These are phyloP conservation scores for Citrus cavaleriei DNA, from an alignment of 345 rosid species.

Conservation along the genomic window DNA sequence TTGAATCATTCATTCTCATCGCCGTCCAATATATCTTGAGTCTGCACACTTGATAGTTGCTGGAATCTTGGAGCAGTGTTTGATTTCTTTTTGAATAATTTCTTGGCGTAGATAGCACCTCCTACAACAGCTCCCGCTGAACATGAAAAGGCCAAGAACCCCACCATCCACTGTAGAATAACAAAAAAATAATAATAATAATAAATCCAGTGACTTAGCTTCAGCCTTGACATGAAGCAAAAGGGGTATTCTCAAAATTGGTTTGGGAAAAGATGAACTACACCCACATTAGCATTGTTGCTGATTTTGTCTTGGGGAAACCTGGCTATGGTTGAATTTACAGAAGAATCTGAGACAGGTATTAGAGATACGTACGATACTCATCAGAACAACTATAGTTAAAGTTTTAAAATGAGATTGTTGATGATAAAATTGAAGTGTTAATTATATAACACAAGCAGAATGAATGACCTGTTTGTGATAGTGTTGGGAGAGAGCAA, in stretches of 20 bases:
- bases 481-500: slow-evolving; percentile 25
- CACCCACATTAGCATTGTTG: slow-evolving; percentile 18
- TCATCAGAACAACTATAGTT: background rate
- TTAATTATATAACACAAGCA: background rate
- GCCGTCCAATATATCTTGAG: slow-evolving; percentile 16
- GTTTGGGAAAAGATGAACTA: background rate
- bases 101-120: slow-evolving; percentile 18
- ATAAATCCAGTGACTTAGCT: too few relatives aligned
- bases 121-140: slow-evolving; percentile 29
- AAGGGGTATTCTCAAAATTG: background rate
- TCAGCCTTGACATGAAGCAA: background rate
- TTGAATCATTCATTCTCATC: background rate
- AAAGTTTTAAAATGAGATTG: too few relatives aligned
- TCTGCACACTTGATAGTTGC: slow-evolving; percentile 24
- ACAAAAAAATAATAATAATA: background rate
- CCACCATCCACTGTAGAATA: slow-evolving; percentile 17
- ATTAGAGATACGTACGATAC: background rate
- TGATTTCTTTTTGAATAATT: slow-evolving; percentile 11
- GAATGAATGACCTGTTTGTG: slow-evolving; percentile 8
- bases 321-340: slow-evolving; percentile 1
- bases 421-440: background rate
- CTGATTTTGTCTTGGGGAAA: background rate
- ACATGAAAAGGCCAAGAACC: slow-evolving; percentile 17
- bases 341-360: slow-evolving; percentile 13
- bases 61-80: slow-evolving; percentile 18